Base-by-base conservation (phyloP, 495 filamentous ascomycete genomes). In the Xylaria nigripes region DNA sequence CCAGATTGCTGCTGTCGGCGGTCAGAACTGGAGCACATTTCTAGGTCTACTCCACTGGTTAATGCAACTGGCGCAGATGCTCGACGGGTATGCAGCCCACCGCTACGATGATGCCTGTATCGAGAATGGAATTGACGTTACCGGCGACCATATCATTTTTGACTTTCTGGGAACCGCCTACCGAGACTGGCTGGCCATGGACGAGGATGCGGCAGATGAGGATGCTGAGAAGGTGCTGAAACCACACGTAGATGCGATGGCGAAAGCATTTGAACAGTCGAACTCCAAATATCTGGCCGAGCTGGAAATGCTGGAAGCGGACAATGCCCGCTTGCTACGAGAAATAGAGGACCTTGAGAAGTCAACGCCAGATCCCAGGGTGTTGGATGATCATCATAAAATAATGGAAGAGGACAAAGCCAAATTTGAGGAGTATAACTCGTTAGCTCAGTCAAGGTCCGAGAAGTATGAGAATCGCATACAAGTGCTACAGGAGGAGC, bases 21-120 rank as follows among this genome's bases (percentile, higher is more conserved):
- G 90, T 9, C 88, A 92, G 64, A 96, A 96, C 61, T 99, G 93
- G 93, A 84, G 86, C 24, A 88, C 87, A 0, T 95, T 97, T 64
- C 73, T 99, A 22, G 94, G 90, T 0, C 76, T 97, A 70, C 76
- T 99, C 45, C 92, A 99, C 69, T 99, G 93, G 93, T 86, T 99
- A 82, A 94, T 99, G 91, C 90, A 96, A 68, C 72, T 97, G 44
- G 88, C 90, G 12, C 80, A 86, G 49, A 95, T 95, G 82, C 83
- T 96, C 70, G 89, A 97, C 50, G 71, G 83, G 9, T 96, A 86
- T 64, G 69, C 77, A 2, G 56, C 70, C 21, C 82, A 89, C 30
- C 81, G 84, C 42, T 97, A 94, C 66, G 90, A 96, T 56, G 86
- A 95, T 42, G 90, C 90, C 0, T 95, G 90, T 61, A 54, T 71